phyloP scores from a whole-genome alignment of 805 yeast species.

The Cyberlindnera lachancei region DNA sequence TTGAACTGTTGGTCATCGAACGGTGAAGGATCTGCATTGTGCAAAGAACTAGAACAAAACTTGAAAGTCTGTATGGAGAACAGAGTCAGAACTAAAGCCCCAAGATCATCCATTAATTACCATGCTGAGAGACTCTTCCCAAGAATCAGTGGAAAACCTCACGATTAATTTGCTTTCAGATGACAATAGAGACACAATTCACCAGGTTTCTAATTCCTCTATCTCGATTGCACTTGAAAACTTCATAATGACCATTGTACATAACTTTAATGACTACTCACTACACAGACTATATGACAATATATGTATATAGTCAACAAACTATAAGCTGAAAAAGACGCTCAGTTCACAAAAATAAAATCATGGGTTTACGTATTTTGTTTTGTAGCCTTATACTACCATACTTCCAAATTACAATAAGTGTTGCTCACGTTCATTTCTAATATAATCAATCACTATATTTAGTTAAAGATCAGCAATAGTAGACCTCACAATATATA shows the following conservation, averaged over 20 bases:
- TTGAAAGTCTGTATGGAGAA: slow-evolving; percentile 66
- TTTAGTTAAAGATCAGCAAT: too few species aligned
- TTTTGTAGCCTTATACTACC: too few species aligned
- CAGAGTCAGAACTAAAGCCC: slow-evolving; percentile 20
- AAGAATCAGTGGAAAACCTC: slow-evolving; percentile 43
- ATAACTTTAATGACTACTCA: not conserved
- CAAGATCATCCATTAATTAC: slow-evolving; percentile 40
- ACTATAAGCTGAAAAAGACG: too few species aligned
- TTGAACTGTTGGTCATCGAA: slow-evolving; percentile 95
- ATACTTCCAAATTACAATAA: too few species aligned
- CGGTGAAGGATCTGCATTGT: slow-evolving; percentile 70
- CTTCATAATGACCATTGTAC: not conserved
- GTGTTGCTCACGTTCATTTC: too few species aligned
- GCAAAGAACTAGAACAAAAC: slow-evolving; percentile 59
- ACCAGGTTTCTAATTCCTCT: too few species aligned
- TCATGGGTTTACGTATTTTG: too few species aligned
- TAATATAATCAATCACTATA: too few species aligned
- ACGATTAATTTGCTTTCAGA: slow-evolving; percentile 19
- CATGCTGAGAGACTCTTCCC: slow-evolving; percentile 45
- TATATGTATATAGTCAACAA: not conserved
- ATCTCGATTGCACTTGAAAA: too few species aligned
- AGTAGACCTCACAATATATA: too few species aligned
- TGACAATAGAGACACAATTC: not conserved
- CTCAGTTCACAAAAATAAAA: too few species aligned
- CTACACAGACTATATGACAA: not conserved